Evolutionary conservation across 1,284 basidiomycete genomes (phyloP), one percentile per base, ranked within the genome.

Genomic region (Fistulina hepatica): DNA sequence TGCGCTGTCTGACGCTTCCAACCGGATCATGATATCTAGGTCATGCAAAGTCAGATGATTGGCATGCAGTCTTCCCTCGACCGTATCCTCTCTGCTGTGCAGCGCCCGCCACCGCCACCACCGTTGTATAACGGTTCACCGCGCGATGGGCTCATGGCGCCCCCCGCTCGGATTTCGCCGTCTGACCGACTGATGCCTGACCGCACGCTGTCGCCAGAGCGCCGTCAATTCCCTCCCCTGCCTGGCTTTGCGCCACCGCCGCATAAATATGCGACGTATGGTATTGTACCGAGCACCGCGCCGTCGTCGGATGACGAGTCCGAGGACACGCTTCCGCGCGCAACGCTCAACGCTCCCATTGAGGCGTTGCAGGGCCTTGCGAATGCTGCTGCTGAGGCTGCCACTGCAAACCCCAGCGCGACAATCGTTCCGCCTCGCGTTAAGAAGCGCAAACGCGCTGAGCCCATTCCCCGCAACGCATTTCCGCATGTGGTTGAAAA

Each of bases 211-310:
- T 61, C 43, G 61, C 63, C 37, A 53, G 52, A 33, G 46, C 9
- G 50, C 36, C 58, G 61, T 40, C 45, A 57, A 16, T 92, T 90
- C 50, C 88, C 89, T 7, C 79, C 85, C 22, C 67, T 91, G 12
- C 89, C 90, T 21, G 89, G 89, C 2, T 92, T 92, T 57, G 82
- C 86, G 15, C 83, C 89, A 19, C 89, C 88, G 81, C 78, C 81
- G 21, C 85, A 91, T 59, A 88, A 89, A 56, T 91, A 90, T 56
- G 84, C 84, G 17, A 84, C 82, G 11, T 93, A 93, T 52, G 90
- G 89, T 12, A 89, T 92, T 47, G 73, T 90, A 34, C 67, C 86
- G 33, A 76, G 81, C 57, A 77, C 85, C 9, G 67, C 85, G 34
- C 67, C 82, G 4, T 90, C 86, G 0, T 90, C 88, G 27, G 82